phyloP scores from a whole-genome alignment of 139 green algal species.

The Chlorella vulgaris region DNA sequence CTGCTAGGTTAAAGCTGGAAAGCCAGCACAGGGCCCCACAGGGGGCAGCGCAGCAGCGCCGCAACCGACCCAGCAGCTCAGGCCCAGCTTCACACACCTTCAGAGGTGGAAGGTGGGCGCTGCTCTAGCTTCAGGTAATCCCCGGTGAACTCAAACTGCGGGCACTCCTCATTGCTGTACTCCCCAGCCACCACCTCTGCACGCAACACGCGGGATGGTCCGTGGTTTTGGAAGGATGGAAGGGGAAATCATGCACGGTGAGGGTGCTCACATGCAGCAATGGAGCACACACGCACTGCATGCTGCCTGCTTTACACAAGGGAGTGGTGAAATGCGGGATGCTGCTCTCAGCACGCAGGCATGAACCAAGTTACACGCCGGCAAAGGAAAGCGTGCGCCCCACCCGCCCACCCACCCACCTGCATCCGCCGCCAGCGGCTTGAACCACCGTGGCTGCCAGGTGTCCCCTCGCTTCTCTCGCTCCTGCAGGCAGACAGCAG shows the following conservation, averaged over 20 bases:
- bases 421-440: slow-evolving; percentile 38
- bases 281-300: too few species aligned
- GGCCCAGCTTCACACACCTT: slow-evolving; percentile 47
- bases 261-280: too few species aligned
- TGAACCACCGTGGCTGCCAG: slow-evolving; percentile 85
- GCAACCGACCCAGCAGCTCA: too few species aligned
- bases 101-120: slow-evolving; percentile 9
- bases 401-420: background rate
- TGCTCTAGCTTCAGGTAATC: slow-evolving; percentile 38
- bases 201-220: background rate
- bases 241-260: background rate
- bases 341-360: too few species aligned
- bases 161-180: slow-evolving; percentile 63
- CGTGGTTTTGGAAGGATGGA: background rate
- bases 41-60: too few species aligned
- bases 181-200: slow-evolving; percentile 52
- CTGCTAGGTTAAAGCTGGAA: too few species aligned
- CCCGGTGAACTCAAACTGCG: slow-evolving; percentile 70
- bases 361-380: background rate
- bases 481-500: slow-evolving; percentile 43
- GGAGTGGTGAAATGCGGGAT: too few species aligned
- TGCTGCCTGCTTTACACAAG: too few species aligned
- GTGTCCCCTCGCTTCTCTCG: slow-evolving; percentile 57
- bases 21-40: too few species aligned
- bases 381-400: too few species aligned